Conservation (phyloP, 257 asterid species). For the Misopates orontium region DNA sequence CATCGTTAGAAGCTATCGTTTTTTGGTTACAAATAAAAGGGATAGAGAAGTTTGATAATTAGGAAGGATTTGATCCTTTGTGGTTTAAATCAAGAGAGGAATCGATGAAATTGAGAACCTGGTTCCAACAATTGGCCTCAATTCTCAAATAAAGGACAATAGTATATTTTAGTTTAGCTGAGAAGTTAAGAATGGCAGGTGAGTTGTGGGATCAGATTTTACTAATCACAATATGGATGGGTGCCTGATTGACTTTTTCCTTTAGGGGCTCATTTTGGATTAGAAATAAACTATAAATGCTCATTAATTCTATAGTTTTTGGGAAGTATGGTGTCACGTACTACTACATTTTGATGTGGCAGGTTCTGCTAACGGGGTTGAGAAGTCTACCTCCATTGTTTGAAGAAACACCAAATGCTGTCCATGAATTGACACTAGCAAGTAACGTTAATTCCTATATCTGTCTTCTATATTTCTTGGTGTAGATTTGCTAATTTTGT, state of each 20-base stretch:
- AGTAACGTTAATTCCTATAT: conserved; percentile 33
- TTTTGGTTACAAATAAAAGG: not conserved
- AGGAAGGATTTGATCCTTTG: not conserved
- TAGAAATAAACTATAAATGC: too few relatives aligned
- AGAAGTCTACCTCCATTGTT: conserved; percentile 62
- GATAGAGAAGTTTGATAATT: not conserved
- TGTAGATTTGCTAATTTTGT: not conserved
- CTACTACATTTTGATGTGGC: conserved; percentile 17
- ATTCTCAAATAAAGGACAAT: too few relatives aligned
- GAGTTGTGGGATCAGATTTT: not conserved
- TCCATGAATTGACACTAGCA: conserved; percentile 55
- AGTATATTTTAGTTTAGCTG: conserved; percentile 10
- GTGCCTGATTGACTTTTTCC: not conserved
- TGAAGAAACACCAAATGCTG: conserved; percentile 51
- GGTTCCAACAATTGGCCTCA: not conserved
- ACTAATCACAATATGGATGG: conserved; percentile 4
- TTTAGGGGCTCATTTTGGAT: not conserved
- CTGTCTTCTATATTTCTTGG: not conserved
- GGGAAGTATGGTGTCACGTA: conserved; percentile 2
- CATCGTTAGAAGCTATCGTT: not conserved
- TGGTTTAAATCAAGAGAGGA: conserved; percentile 5
- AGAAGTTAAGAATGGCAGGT: not conserved
- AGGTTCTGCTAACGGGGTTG: conserved; percentile 55
- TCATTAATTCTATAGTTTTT: too few relatives aligned
- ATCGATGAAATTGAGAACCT: not conserved